Evolutionary conservation across 495 filamentous ascomycete species (phyloP).

Genomic region (Pyrenula massariospora): DNA sequence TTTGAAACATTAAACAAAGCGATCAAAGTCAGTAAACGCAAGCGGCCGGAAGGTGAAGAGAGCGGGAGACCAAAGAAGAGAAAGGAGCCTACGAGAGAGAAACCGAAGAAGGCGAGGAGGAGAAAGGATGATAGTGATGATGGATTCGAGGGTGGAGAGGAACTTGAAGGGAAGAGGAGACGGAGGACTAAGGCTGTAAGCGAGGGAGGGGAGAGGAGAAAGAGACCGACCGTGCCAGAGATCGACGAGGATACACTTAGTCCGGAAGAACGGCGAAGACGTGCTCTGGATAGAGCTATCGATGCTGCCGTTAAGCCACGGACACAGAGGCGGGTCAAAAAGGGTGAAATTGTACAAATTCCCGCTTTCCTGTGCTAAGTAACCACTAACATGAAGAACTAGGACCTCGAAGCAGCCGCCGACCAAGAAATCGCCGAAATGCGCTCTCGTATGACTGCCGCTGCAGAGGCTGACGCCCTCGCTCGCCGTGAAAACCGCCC

Average conservation of each 20-base stretch:
- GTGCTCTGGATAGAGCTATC: constrained; percentile 75
- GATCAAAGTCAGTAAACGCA: constrained; percentile 67
- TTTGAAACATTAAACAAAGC: constrained; percentile 68
- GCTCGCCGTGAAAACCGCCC: constrained; percentile 66
- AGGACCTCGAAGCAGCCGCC: constrained; percentile 82
- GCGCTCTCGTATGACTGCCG: constrained; percentile 82
- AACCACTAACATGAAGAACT: constrained; percentile 3
- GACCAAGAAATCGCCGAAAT: constrained; percentile 84
- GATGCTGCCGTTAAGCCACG: constrained; percentile 76
- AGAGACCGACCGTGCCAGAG: constrained; percentile 54
- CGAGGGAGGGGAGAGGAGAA: constrained; percentile 33
- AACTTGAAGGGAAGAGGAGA: constrained; percentile 40
- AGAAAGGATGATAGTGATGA: constrained; percentile 40
- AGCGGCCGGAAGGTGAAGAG: constrained; percentile 52
- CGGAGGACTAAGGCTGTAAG: constrained; percentile 31
- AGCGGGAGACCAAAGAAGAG: constrained; percentile 50
- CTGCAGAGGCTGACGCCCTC: constrained; percentile 73
- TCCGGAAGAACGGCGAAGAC: constrained; percentile 58
- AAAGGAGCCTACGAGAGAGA: constrained; percentile 65
- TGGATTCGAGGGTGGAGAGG: constrained; percentile 42
- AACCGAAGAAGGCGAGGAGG: constrained; percentile 41
- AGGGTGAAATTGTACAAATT: constrained; percentile 64
- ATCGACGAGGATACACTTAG: constrained; percentile 40
- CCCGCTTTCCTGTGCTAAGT: too few species aligned
- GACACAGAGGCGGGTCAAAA: constrained; percentile 60